phyloP scores from a whole-genome alignment of 352 stramenopile species.

The Blastocystis sp. region DNA sequence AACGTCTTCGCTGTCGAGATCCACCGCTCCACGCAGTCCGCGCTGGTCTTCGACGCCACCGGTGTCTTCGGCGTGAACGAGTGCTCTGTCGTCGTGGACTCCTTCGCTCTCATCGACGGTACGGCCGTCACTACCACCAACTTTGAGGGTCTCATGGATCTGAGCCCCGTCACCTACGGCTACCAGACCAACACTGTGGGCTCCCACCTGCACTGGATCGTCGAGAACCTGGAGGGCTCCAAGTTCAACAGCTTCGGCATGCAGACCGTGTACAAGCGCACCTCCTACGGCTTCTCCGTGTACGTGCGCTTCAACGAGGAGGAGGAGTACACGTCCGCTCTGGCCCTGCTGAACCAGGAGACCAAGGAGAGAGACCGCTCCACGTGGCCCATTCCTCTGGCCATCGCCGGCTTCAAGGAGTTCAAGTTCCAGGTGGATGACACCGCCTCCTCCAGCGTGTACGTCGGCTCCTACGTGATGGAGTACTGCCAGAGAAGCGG shows the following conservation, averaged over 20 bases:
- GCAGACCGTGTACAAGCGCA: slow-evolving; percentile 38
- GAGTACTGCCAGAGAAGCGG: slow-evolving; percentile 17
- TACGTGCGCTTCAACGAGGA: slow-evolving; percentile 20
- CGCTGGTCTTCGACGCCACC: background rate
- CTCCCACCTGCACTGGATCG: slow-evolving; percentile 17
- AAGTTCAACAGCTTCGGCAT: slow-evolving; percentile 43
- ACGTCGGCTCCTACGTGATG: background rate
- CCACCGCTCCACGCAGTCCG: background rate
- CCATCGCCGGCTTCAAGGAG: slow-evolving; percentile 8
- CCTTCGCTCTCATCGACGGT: background rate
- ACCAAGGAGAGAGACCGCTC: background rate
- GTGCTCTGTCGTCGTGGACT: slow-evolving; percentile 6
- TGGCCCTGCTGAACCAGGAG: slow-evolving; percentile 8
- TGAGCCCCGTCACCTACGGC: slow-evolving; percentile 33
- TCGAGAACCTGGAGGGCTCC: slow-evolving; percentile 61
- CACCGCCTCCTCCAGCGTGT: background rate
- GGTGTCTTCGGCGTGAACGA: slow-evolving; percentile 6
- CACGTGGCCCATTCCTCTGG: background rate
- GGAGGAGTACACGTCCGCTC: slow-evolving; percentile 9
- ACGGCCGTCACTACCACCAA: background rate
- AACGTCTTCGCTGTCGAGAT: slow-evolving; percentile 36
- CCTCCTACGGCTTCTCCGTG: slow-evolving; percentile 32
- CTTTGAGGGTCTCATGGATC: slow-evolving; percentile 2
- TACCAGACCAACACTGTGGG: background rate
- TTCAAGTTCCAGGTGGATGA: background rate